These are phyloP conservation scores for Lachancea meyersii DNA, from an alignment of 805 yeast genomes.

Conservation along the genomic window DNA sequence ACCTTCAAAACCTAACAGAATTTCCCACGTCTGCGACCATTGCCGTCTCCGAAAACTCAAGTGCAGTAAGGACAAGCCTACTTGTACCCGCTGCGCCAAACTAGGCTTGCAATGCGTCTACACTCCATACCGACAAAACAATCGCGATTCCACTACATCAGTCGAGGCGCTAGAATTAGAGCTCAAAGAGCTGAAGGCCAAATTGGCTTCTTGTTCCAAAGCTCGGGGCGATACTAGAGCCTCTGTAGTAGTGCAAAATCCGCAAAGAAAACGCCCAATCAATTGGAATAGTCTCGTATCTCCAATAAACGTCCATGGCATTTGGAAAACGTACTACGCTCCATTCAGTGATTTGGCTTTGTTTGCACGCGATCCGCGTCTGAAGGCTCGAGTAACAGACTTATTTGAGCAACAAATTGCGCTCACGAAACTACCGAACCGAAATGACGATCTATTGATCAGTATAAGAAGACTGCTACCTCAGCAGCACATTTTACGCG, in stretches of 20 bases:
- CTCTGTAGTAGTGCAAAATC: not conserved
- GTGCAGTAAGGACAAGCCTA: constrained; percentile 7
- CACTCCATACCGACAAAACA: constrained; percentile 6
- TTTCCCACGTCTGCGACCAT: constrained; percentile 9
- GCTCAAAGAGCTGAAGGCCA: not conserved
- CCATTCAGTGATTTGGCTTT: constrained; percentile 8
- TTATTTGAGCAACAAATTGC: constrained; percentile 5
- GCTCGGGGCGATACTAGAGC: not conserved
- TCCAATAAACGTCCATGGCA: constrained; percentile 5
- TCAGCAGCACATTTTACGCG: not conserved
- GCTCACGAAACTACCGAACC: not conserved
- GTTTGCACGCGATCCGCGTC: constrained; percentile 8
- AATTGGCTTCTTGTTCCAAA: constrained; percentile 1
- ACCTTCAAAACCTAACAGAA: constrained; percentile 1
- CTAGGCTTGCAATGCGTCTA: constrained; percentile 7
- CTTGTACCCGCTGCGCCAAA: constrained; percentile 7
- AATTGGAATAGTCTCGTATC: constrained; percentile 1
- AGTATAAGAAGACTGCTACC: not conserved
- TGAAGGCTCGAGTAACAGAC: constrained; percentile 1
- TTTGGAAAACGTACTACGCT: constrained; percentile 6
- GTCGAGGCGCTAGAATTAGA: constrained; percentile 5
- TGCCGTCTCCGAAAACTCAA: constrained; percentile 8
- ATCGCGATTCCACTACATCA: constrained; percentile 1
- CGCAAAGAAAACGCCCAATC: not conserved
- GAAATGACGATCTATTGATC: not conserved